A percentile compares a stretch with the other conserved stretches of the same genome.
Conservation (phyloP, 2,329 filamentous ascomycete species). For the Epichloe coenophiala region DNA sequence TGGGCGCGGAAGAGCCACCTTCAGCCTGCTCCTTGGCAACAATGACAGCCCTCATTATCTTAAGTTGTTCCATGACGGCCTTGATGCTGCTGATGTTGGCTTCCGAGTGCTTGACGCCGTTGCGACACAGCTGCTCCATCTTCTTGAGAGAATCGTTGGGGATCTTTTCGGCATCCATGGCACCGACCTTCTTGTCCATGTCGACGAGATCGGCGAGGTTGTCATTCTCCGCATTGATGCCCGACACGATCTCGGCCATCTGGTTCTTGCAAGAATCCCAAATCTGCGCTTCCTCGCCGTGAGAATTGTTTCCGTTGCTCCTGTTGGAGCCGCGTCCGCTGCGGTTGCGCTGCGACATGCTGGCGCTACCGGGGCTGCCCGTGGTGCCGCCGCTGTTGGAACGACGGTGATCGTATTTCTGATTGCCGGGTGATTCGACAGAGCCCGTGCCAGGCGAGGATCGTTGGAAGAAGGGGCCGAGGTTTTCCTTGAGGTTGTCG, state of each 20-base stretch:
- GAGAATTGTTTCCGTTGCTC: conserved; percentile 25
- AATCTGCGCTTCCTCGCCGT: conserved; percentile 30
- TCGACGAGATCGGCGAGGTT: conserved; percentile 25
- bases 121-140: conserved; percentile 29
- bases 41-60: conserved; percentile 28
- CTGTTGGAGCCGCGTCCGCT: conserved; percentile 30
- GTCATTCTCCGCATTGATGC: conserved; percentile 29
- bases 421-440: conserved; percentile 5
- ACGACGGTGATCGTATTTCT: conserved; percentile 3
- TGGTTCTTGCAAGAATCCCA: conserved; percentile 29
- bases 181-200: conserved; percentile 27
- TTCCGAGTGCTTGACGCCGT: conserved; percentile 28
- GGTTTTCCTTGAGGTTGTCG: conserved; percentile 20
- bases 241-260: conserved; percentile 24
- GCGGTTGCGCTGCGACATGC: conserved; percentile 31
- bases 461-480: conserved; percentile 20
- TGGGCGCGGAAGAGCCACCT: conserved; percentile 10
- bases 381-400: conserved; percentile 4
- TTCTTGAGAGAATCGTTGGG: conserved; percentile 24
- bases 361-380: conserved; percentile 1
- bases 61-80: conserved; percentile 27
- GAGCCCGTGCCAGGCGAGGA: conserved; percentile 9
- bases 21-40: conserved; percentile 29
- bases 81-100: conserved; percentile 23
- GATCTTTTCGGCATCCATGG: conserved; percentile 24